Conservation (phyloP, 352 stramenopile genomes). For the Pseudoperonospora humuli region DNA sequence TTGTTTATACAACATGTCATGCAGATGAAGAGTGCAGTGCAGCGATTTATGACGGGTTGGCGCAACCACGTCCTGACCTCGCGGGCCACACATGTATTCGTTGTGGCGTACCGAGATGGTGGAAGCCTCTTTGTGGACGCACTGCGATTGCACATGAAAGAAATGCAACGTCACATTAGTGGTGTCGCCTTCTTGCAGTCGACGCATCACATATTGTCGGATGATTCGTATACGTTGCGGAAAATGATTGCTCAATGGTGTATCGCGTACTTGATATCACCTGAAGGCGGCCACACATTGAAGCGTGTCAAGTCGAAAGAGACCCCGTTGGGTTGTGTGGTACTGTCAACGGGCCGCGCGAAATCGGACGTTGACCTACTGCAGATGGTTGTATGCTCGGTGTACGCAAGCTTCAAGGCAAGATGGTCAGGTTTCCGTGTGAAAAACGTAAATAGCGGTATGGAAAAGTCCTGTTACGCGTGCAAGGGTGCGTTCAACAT, state of each 20-base stretch:
- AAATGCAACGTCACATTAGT: constrained; percentile 67
- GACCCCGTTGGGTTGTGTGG: constrained; percentile 46
- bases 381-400: constrained; percentile 40
- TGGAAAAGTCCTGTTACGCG: constrained; percentile 60
- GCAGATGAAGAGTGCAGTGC: constrained; percentile 47
- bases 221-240: constrained; percentile 52
- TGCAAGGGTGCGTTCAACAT: constrained; percentile 66
- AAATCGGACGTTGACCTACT: constrained; percentile 48
- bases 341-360: constrained; percentile 33
- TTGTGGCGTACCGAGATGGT: constrained; percentile 55
- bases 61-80: constrained; percentile 60
- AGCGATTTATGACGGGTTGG: constrained; percentile 62
- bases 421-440: constrained; percentile 67
- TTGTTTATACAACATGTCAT: constrained; percentile 1
- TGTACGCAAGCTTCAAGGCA: constrained; percentile 62
- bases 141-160: constrained; percentile 43
- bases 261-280: constrained; percentile 40
- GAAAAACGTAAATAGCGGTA: constrained; percentile 63
- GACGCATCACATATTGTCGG: constrained; percentile 44
- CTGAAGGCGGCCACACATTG: constrained; percentile 28
- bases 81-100: constrained; percentile 55
- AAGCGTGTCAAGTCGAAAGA: constrained; percentile 52
- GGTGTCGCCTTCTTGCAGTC: constrained; percentile 61
- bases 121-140: constrained; percentile 46
- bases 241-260: constrained; percentile 69